Evolutionary conservation across 805 yeast species (phyloP).

Genomic region (Hanseniaspora jakobsenii): DNA sequence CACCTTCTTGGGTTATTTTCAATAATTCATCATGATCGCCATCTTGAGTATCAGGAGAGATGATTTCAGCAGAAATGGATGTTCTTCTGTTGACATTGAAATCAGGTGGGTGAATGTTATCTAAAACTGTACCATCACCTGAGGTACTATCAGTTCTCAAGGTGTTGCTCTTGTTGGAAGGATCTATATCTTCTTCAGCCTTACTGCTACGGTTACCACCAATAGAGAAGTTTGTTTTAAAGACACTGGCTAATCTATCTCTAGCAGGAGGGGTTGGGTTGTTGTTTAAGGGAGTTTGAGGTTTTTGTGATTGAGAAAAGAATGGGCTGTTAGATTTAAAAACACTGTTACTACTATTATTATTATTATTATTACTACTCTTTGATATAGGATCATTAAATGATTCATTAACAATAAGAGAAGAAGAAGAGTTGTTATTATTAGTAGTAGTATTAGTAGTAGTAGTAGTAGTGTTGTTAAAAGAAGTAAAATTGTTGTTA

Average conservation of each 20-base stretch:
- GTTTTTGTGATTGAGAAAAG: no score
- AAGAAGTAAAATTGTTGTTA: not conserved
- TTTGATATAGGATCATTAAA: not conserved
- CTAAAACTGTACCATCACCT: not conserved
- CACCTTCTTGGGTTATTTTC: no score
- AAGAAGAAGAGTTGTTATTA: not conserved
- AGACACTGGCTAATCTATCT: conserved; percentile 13
- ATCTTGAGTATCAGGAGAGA: conserved; percentile 57
- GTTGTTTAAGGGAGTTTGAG: no score
- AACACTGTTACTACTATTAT: not conserved
- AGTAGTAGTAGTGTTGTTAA: not conserved
- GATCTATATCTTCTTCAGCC: conserved; percentile 11
- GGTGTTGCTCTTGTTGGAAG: not conserved
- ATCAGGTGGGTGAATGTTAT: conserved; percentile 37
- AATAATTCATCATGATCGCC: conserved; percentile 50
- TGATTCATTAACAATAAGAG: not conserved
- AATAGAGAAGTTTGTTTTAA: conserved; percentile 11
- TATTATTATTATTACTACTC: not conserved
- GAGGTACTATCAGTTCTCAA: conserved; percentile 8
- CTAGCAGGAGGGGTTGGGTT: no score
- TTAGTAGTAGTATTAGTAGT: not conserved
- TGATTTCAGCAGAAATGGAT: conserved; percentile 79
- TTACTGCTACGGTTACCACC: not conserved
- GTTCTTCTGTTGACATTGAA: conserved; percentile 77
- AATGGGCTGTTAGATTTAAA: no score